Percentiles rank a stretch among this genome's conserved stretches.
Evolutionary conservation across 2,329 filamentous ascomycete species (phyloP).

Genomic region (Xylaria sp.): DNA sequence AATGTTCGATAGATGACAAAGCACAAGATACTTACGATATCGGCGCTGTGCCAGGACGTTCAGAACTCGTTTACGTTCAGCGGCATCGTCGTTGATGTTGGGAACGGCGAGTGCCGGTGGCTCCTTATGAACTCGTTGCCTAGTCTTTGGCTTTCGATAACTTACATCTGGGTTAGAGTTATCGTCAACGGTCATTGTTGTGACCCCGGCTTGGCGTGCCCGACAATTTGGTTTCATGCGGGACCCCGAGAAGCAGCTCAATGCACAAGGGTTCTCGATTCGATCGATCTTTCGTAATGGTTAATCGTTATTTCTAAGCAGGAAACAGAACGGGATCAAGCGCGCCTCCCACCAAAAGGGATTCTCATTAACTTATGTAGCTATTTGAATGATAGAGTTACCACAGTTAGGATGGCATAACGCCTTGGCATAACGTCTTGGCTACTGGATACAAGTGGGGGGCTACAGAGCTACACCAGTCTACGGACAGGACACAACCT

Average conservation of each 20-base stretch:
- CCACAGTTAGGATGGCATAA: conserved; percentile 27
- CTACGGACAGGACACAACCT: neutral
- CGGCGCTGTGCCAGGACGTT: conserved; percentile 66
- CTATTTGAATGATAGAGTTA: conserved; percentile 4
- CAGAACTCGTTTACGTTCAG: conserved; percentile 64
- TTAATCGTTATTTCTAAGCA: conserved; percentile 28
- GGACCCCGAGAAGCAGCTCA: neutral
- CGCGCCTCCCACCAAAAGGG: neutral
- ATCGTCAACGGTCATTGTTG: conserved; percentile 13
- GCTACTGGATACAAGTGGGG: neutral
- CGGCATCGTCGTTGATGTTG: conserved; percentile 61
- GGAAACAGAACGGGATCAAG: conserved; percentile 9
- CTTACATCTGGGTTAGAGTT: neutral
- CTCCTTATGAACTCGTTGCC: conserved; percentile 56
- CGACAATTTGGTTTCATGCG: neutral
- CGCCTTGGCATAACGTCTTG: conserved; percentile 36
- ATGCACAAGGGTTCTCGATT: neutral
- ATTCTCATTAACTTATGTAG: conserved; percentile 15
- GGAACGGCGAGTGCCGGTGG: conserved; percentile 57
- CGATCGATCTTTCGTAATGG: conserved; percentile 7
- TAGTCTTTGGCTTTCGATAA: conserved; percentile 40
- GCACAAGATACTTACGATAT: conserved; percentile 55
- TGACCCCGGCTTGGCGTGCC: neutral
- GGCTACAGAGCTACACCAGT: neutral
- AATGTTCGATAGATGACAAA: neutral